These are phyloP conservation scores for Endogone sp. DNA, from an alignment of 192 early-diverging fungal genomes.

Conservation along the genomic window DNA sequence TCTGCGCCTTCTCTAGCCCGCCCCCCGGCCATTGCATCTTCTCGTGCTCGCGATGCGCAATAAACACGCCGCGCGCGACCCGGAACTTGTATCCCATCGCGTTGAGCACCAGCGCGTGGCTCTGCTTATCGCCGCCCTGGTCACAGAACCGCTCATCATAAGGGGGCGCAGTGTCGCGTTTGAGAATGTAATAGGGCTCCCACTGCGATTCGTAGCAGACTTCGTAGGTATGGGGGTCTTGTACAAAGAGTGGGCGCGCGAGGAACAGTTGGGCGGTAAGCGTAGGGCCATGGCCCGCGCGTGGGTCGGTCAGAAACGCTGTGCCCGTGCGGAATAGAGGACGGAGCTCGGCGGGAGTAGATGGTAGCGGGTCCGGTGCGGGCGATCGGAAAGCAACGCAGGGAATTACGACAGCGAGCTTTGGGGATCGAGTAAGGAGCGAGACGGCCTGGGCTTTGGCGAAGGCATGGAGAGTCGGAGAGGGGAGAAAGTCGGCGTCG, in stretches of 20 bases:
- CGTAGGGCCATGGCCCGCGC: conserved; percentile 51
- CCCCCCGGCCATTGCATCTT: conserved; percentile 43
- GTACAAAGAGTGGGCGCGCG: conserved; percentile 13
- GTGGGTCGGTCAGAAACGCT: conserved; percentile 49
- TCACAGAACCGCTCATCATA: conserved; percentile 53
- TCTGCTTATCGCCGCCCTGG: conserved; percentile 54
- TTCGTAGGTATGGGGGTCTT: conserved; percentile 29
- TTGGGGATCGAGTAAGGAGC: conserved; percentile 7
- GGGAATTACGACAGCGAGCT: background rate
- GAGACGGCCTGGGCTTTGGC: conserved; percentile 17
- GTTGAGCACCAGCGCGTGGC: conserved; percentile 45
- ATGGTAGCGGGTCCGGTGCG: background rate
- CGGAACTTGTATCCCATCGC: conserved; percentile 40
- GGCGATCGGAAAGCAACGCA: background rate
- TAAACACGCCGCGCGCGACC: conserved; percentile 39
- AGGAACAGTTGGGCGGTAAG: conserved; percentile 24
- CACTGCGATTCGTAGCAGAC: conserved; percentile 57
- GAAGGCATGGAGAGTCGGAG: conserved; percentile 28
- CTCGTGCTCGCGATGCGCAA: conserved; percentile 47
- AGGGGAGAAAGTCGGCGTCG: conserved; percentile 52
- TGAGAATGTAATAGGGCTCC: conserved; percentile 53
- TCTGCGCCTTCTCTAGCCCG: conserved; percentile 35
- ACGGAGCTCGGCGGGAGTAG: conserved; percentile 35
- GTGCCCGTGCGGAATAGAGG: conserved; percentile 27
- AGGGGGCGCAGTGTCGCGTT: conserved; percentile 27